Evolutionary conservation across 2,329 filamentous ascomycete genomes (phyloP).

Genomic region (Fusarium sp.): DNA sequence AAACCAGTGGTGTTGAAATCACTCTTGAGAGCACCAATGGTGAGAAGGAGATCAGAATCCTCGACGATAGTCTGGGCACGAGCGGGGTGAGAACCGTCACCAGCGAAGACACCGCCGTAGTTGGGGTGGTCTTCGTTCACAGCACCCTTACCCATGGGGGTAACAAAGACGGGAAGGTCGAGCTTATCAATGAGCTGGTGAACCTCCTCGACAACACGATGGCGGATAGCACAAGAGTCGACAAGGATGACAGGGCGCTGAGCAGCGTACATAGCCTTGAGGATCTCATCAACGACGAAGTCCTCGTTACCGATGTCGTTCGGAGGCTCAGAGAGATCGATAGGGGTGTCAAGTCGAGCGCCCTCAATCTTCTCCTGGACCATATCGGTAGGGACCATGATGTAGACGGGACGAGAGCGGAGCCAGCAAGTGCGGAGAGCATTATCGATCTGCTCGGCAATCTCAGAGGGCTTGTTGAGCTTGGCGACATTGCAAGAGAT

Average conservation of each 20-base stretch:
- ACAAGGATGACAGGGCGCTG: slow-evolving; percentile 83
- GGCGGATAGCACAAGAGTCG: slow-evolving; percentile 85
- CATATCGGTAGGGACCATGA: slow-evolving; percentile 86
- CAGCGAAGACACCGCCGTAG: slow-evolving; percentile 87
- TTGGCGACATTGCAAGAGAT: slow-evolving; percentile 80
- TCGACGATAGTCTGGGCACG: slow-evolving; percentile 75
- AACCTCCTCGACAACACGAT: slow-evolving; percentile 78
- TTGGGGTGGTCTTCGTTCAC: slow-evolving; percentile 81
- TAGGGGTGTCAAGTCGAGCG: slow-evolving; percentile 74
- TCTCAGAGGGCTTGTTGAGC: slow-evolving; percentile 76
- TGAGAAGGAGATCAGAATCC: slow-evolving; percentile 76
- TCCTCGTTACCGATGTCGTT: slow-evolving; percentile 81
- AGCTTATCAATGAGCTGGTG: slow-evolving; percentile 79
- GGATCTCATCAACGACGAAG: slow-evolving; percentile 83
- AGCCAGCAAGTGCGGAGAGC: slow-evolving; percentile 80
- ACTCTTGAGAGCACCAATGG: slow-evolving; percentile 75
- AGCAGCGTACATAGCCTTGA: slow-evolving; percentile 78
- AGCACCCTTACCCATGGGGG: slow-evolving; percentile 89
- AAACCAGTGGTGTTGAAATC: slow-evolving; percentile 89
- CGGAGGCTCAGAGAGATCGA: slow-evolving; percentile 72
- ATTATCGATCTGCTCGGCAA: slow-evolving; percentile 81
- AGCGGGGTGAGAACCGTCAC: slow-evolving; percentile 76
- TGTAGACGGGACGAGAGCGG: slow-evolving; percentile 82
- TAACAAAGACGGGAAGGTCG: slow-evolving; percentile 84
- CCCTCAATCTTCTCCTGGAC: slow-evolving; percentile 82